Conservation (phyloP, 1,284 basidiomycete genomes). For the Caloboletus firmus region DNA sequence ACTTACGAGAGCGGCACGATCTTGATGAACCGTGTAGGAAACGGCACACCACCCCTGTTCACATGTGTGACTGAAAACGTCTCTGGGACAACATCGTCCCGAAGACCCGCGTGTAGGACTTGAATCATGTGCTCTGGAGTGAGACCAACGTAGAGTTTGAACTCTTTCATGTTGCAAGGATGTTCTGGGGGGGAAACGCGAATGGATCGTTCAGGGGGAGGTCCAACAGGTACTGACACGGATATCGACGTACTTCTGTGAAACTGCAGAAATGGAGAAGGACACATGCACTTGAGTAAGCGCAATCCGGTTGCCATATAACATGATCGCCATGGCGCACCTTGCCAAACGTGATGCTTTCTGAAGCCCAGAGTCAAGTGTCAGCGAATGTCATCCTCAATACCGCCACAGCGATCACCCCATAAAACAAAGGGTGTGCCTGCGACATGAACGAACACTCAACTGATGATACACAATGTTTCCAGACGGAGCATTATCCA, state of each 20-base stretch:
- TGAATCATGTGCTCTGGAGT: slow-evolving; percentile 64
- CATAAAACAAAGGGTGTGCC: not conserved
- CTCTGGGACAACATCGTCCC: slow-evolving; percentile 63
- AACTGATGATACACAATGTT: slow-evolving; percentile 61
- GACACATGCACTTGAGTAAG: slow-evolving; percentile 2
- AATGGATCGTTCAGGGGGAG: slow-evolving; percentile 1
- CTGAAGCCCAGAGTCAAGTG: slow-evolving; percentile 37
- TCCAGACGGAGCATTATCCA: slow-evolving; percentile 71
- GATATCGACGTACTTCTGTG: slow-evolving; percentile 47
- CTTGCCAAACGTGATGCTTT: slow-evolving; percentile 77
- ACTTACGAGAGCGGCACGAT: slow-evolving; percentile 71
- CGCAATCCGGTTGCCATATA: not conserved
- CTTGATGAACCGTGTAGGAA: slow-evolving; percentile 69
- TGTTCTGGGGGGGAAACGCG: slow-evolving; percentile 49
- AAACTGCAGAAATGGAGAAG: slow-evolving; percentile 41
- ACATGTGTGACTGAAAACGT: slow-evolving; percentile 58
- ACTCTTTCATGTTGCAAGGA: slow-evolving; percentile 81
- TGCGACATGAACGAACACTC: slow-evolving; percentile 35
- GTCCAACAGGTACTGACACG: not conserved
- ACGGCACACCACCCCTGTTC: slow-evolving; percentile 53
- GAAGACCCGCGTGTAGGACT: slow-evolving; percentile 59
- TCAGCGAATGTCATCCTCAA: slow-evolving; percentile 2
- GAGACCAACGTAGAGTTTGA: slow-evolving; percentile 66
- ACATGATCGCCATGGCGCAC: slow-evolving; percentile 41
- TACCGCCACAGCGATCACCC: not conserved